Evolutionary conservation across 2,329 filamentous ascomycete genomes (phyloP).

Genomic region (Neonectria faginata): DNA sequence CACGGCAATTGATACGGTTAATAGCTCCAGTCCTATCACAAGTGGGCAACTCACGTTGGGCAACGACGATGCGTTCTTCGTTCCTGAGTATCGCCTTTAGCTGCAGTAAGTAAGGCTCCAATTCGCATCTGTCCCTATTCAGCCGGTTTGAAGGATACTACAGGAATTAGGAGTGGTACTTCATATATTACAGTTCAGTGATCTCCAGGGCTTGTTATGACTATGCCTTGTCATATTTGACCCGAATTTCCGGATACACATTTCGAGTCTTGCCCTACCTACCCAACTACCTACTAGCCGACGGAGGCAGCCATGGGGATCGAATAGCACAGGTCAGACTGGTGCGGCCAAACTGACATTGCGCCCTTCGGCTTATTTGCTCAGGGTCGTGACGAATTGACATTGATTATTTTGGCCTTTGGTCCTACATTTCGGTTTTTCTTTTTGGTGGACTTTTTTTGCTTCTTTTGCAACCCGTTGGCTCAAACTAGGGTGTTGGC

Average conservation of each 20-base stretch:
- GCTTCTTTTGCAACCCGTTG: background rate
- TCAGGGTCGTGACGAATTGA: background rate
- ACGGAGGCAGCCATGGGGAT: slow-evolving; percentile 10
- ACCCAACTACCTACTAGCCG: background rate
- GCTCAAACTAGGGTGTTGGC: slow-evolving; percentile 1
- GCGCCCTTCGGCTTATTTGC: background rate
- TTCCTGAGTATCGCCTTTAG: background rate
- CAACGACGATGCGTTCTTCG: slow-evolving; percentile 11
- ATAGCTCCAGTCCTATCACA: slow-evolving; percentile 11
- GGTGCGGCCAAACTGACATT: slow-evolving; percentile 8
- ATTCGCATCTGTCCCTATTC: background rate
- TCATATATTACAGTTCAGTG: background rate
- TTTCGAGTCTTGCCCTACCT: background rate
- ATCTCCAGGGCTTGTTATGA: background rate
- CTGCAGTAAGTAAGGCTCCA: background rate
- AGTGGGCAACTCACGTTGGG: slow-evolving; percentile 9
- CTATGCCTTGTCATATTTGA: background rate
- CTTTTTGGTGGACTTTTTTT: background rate
- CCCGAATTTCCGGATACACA: background rate
- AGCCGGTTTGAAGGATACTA: background rate
- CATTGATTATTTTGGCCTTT: background rate
- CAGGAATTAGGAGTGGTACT: background rate
- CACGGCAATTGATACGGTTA: slow-evolving; percentile 23
- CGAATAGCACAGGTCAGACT: slow-evolving; percentile 17
- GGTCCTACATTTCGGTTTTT: background rate